A percentile compares a stretch with the other conserved stretches of the same genome.
Conservation (phyloP, 805 yeast genomes). For the Blastobotrys mokoenaii region DNA sequence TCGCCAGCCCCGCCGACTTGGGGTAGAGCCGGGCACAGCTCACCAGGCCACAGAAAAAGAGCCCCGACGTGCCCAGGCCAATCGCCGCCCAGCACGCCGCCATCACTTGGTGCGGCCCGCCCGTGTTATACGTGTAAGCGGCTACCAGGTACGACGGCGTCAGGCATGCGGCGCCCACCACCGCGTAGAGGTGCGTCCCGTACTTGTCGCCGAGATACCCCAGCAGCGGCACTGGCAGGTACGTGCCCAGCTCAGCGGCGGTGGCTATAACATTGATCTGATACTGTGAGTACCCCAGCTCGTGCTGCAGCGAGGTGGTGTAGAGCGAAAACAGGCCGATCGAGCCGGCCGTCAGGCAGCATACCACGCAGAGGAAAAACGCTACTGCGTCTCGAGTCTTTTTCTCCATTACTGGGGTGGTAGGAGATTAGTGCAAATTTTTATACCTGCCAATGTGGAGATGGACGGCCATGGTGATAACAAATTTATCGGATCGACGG, state of each 20-base stretch:
- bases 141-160: conserved; percentile 60
- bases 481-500: no score
- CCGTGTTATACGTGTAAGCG: conserved; percentile 28
- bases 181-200: conserved; percentile 67
- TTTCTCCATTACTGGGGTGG: no score
- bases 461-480: no score
- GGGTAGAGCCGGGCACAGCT: conserved; percentile 88
- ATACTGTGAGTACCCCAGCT: conserved; percentile 56
- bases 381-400: conserved; percentile 3
- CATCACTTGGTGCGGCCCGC: conserved; percentile 14
- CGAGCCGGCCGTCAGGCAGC: conserved; percentile 61
- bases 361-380: conserved; percentile 9
- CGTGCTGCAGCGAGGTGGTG: conserved; percentile 54
- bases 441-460: no score
- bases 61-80: conserved; percentile 33
- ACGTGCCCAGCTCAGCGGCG: conserved; percentile 70
- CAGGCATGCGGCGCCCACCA: conserved; percentile 51
- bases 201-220: conserved; percentile 81
- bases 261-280: conserved; percentile 68
- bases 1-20: conserved; percentile 64
- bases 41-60: conserved; percentile 29
- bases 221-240: conserved; percentile 69
- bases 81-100: conserved; percentile 24
- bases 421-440: no score
- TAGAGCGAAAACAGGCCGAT: conserved; percentile 75